Base-by-base conservation (phyloP, 495 filamentous ascomycete genomes). In the Penicillium waksmanii region DNA sequence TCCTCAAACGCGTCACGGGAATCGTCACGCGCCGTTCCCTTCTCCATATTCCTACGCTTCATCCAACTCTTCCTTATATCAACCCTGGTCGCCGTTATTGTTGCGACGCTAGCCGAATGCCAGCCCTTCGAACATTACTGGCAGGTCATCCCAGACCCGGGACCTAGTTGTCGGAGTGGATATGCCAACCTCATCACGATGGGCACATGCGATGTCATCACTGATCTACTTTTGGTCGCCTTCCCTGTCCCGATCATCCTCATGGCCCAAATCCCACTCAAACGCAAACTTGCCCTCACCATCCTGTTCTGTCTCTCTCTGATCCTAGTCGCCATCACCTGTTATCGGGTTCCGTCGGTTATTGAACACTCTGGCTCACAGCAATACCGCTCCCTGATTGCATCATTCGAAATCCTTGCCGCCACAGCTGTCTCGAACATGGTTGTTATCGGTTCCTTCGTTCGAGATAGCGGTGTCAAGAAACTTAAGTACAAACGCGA, bases 141-240 rank as follows among this genome's bases (percentile, higher is more conserved):
- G 92, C 93, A 96, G 71, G 91, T 97, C 7, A 73, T 86, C 19
- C 95, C 95, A 8, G 92, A 96, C 67, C 93, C 95, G 18, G 92
- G 91, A 23, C 85, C 89, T 12, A 80, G 82, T 61, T 98, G 95
- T 75, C 87, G 95, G 27, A 84, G 87, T 67, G 92, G 90, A 25
- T 94, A 89, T 66, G 88, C 84, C 34, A 91, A 97, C 62, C 84
- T 98, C 25, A 76, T 96, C 58, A 92, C 90, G 10, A 95, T 96
- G 90, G 93, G 89, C 3, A 81, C 84, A 18, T 88, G 88, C 68
- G 93, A 96, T 66, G 85, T 96, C 56, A 77, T 96, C 38, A 96
- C 93, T 31, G 95, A 98, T 68, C 75, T 97, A 7, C 77, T 96
- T 3, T 84, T 98, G 27, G 85, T 98, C 40, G 80, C 87, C 52